These are phyloP conservation scores for Metschnikowia cerradonensis DNA, from an alignment of 805 yeast species.

Conservation along the genomic window DNA sequence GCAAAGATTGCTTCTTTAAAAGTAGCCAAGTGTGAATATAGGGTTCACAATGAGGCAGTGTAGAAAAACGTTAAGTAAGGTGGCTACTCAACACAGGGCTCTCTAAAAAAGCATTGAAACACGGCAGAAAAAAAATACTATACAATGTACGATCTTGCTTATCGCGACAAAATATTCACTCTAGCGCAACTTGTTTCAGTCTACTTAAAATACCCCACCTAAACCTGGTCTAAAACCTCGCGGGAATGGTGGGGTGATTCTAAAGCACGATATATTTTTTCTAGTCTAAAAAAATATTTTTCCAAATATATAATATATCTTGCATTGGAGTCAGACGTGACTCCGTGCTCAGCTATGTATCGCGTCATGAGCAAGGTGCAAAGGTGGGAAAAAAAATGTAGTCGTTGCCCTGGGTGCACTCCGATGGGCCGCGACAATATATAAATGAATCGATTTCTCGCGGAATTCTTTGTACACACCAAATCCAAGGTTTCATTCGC, in stretches of 20 bases:
- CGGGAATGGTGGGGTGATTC: too few relatives aligned
- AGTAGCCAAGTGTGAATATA: neutral
- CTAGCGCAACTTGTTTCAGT: neutral
- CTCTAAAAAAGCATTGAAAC: too few relatives aligned
- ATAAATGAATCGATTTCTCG: conserved; percentile 13
- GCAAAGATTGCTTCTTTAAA: neutral
- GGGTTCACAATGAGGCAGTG: neutral
- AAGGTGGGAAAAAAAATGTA: conserved; percentile 1
- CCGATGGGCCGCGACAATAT: conserved; percentile 11
- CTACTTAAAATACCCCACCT: neutral
- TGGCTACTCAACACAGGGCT: neutral
- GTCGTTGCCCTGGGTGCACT: conserved; percentile 11
- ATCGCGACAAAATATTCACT: neutral
- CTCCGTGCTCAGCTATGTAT: neutral
- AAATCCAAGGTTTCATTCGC: neutral
- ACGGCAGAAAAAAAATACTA: neutral
- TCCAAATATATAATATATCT: neutral
- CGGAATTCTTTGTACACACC: conserved; percentile 14
- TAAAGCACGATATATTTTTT: too few relatives aligned
- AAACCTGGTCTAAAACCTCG: too few relatives aligned
- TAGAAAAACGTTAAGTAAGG: neutral
- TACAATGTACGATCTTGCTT: neutral
- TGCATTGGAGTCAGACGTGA: neutral
- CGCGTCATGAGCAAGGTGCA: neutral
- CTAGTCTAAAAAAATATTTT: too few relatives aligned